Percentiles rank a stretch among this genome's conserved stretches.
Evolutionary conservation across 169 alveolate species (phyloP).

Genomic region (Eimeria praecox): DNA sequence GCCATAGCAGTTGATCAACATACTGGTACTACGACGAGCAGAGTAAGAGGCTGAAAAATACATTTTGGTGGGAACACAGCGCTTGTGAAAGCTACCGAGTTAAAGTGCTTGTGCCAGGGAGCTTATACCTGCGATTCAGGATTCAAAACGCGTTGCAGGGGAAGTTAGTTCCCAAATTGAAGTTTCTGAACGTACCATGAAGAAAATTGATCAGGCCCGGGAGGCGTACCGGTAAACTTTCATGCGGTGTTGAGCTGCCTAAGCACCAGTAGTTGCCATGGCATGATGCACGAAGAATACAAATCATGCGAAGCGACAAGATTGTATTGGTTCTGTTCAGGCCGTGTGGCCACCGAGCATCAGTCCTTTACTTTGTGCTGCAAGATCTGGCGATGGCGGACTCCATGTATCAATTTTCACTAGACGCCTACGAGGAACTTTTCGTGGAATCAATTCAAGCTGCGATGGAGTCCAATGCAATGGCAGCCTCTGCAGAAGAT

Average conservation of each 20-base stretch:
- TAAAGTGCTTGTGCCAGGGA: background rate
- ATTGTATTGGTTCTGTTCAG: constrained; percentile 76
- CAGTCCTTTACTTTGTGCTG: constrained; percentile 95
- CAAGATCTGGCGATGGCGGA: constrained; percentile 94
- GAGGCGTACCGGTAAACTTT: constrained; percentile 89
- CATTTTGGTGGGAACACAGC: constrained; percentile 20
- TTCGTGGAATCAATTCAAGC: constrained; percentile 92
- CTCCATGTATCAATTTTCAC: constrained; percentile 97
- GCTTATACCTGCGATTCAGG: constrained; percentile 62
- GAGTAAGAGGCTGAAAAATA: constrained; percentile 94
- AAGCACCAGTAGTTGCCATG: background rate
- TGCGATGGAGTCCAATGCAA: constrained; percentile 86
- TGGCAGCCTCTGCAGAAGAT: constrained; percentile 89
- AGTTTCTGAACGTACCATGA: constrained; percentile 88
- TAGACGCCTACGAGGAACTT: constrained; percentile 93
- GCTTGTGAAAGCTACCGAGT: background rate
- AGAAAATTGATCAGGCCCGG: constrained; percentile 91
- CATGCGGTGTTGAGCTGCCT: background rate
- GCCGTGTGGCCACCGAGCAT: constrained; percentile 95
- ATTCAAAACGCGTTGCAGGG: constrained; percentile 87
- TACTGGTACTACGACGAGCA: constrained; percentile 88
- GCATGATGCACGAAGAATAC: background rate
- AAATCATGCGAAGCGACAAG: background rate
- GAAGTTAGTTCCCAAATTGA: constrained; percentile 82
- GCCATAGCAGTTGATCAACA: constrained; percentile 90